phyloP scores from a whole-genome alignment of 768 basidiomycete species.

The Mycena floridula region DNA sequence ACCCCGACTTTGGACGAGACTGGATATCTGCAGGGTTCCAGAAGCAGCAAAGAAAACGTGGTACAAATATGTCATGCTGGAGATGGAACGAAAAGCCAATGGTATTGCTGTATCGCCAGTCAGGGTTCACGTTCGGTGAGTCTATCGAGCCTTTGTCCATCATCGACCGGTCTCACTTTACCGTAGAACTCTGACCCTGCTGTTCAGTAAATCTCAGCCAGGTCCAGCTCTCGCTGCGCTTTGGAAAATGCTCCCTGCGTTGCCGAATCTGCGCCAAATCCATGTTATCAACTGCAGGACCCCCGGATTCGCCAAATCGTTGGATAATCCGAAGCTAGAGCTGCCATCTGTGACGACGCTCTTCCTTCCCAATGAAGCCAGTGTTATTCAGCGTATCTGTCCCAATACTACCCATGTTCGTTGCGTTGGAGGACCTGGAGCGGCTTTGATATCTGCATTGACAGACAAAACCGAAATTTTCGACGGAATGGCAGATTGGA shows the following conservation, averaged over 20 bases:
- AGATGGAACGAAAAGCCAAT: constrained; percentile 7
- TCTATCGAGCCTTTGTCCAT: too few species aligned
- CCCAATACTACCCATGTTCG: constrained; percentile 9
- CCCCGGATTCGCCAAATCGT: constrained; percentile 5
- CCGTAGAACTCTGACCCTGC: constrained; percentile 5
- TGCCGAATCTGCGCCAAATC: constrained; percentile 9
- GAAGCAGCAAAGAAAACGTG: not conserved
- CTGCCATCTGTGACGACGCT: constrained; percentile 8
- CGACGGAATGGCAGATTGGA: constrained; percentile 10
- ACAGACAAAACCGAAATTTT: constrained; percentile 5
- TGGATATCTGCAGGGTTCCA: constrained; percentile 9
- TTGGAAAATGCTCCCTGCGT: constrained; percentile 6
- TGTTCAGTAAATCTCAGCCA: constrained; percentile 6
- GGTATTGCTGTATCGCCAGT: constrained; percentile 5
- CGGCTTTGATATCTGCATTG: constrained; percentile 4
- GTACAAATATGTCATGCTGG: constrained; percentile 8
- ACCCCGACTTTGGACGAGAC: constrained; percentile 5
- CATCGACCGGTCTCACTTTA: not conserved
- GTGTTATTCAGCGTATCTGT: constrained; percentile 5
- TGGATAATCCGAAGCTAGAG: constrained; percentile 4
- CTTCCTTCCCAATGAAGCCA: constrained; percentile 1
- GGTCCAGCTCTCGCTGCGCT: constrained; percentile 5
- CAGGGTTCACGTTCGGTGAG: constrained; percentile 9
- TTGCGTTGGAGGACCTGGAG: constrained; percentile 5
- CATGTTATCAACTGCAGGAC: constrained; percentile 8